phyloP scores from a whole-genome alignment of 2,329 filamentous ascomycete species.

The Exophiala calicioides region DNA sequence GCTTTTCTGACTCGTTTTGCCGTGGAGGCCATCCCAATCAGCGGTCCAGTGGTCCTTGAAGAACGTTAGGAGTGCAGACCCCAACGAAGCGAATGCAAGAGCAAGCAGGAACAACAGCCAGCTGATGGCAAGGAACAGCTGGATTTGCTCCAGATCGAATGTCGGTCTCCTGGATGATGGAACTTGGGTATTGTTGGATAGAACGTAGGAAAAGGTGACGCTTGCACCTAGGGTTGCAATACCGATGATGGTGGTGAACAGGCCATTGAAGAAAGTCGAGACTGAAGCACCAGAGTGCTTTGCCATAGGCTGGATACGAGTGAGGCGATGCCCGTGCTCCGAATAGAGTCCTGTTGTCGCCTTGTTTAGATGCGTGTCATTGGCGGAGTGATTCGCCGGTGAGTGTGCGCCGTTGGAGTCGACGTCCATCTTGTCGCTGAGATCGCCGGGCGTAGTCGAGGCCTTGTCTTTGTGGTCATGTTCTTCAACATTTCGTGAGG shows the following conservation, averaged over 20 bases:
- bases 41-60: slow-evolving; percentile 30
- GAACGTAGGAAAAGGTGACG: slow-evolving; percentile 32
- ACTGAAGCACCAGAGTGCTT: slow-evolving; percentile 28
- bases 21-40: slow-evolving; percentile 31
- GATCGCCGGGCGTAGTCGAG: neutral
- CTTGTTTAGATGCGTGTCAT: slow-evolving; percentile 2
- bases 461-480: neutral
- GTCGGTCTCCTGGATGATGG: slow-evolving; percentile 9
- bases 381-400: neutral
- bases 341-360: slow-evolving; percentile 17
- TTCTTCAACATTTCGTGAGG: neutral
- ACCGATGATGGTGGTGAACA: slow-evolving; percentile 31
- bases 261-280: slow-evolving; percentile 30
- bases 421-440: neutral
- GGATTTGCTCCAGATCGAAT: slow-evolving; percentile 21
- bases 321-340: slow-evolving; percentile 27
- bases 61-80: slow-evolving; percentile 31
- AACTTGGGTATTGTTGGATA: slow-evolving; percentile 25
- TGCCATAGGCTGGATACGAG: slow-evolving; percentile 27
- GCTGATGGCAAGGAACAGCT: slow-evolving; percentile 29
- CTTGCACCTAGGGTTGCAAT: slow-evolving; percentile 31
- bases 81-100: slow-evolving; percentile 29
- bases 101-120: slow-evolving; percentile 33
- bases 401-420: slow-evolving; percentile 1
- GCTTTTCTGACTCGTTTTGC: slow-evolving; percentile 22